Evolutionary conservation across 352 stramenopile genomes (phyloP).

Genomic region (Phytophthora sp.): DNA sequence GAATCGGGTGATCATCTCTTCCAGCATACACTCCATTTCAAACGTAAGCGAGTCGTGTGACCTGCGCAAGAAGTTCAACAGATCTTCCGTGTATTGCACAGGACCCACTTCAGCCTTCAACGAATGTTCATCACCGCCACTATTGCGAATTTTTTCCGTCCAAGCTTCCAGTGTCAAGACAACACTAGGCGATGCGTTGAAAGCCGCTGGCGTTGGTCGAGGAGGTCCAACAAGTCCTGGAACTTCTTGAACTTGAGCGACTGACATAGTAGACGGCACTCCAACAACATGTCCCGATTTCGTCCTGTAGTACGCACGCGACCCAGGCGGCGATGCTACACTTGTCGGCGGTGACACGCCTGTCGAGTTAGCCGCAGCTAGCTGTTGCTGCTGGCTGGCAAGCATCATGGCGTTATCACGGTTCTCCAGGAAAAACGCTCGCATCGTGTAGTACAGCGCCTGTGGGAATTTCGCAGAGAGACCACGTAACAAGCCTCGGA

Average conservation of each 20-base stretch:
- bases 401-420: slow-evolving; percentile 87
- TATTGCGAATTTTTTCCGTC: slow-evolving; percentile 62
- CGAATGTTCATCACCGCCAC: slow-evolving; percentile 36
- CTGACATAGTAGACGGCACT: slow-evolving; percentile 62
- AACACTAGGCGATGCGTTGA: slow-evolving; percentile 65
- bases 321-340: slow-evolving; percentile 26
- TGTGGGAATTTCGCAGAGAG: slow-evolving; percentile 96
- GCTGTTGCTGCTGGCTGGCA: slow-evolving; percentile 44
- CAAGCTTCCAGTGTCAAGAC: slow-evolving; percentile 79
- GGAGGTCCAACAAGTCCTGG: slow-evolving; percentile 75
- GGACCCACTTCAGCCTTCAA: slow-evolving; percentile 78
- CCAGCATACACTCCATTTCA: slow-evolving; percentile 98
- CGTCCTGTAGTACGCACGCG: slow-evolving; percentile 75
- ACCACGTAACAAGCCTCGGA: slow-evolving; percentile 80
- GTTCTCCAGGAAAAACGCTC: slow-evolving; percentile 98
- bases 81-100: slow-evolving; percentile 90
- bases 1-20: slow-evolving; percentile 99
- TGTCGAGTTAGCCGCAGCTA: slow-evolving; percentile 16
- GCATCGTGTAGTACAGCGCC: slow-evolving; percentile 98
- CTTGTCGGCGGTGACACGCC: slow-evolving; percentile 34
- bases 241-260: slow-evolving; percentile 72
- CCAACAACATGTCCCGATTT: slow-evolving; percentile 83
- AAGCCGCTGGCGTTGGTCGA: slow-evolving; percentile 63
- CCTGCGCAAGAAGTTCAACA: slow-evolving; percentile 96
- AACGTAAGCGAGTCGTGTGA: slow-evolving; percentile 89